Conservation (phyloP, 140 eudicot genomes). For the Anethum foeniculum region DNA sequence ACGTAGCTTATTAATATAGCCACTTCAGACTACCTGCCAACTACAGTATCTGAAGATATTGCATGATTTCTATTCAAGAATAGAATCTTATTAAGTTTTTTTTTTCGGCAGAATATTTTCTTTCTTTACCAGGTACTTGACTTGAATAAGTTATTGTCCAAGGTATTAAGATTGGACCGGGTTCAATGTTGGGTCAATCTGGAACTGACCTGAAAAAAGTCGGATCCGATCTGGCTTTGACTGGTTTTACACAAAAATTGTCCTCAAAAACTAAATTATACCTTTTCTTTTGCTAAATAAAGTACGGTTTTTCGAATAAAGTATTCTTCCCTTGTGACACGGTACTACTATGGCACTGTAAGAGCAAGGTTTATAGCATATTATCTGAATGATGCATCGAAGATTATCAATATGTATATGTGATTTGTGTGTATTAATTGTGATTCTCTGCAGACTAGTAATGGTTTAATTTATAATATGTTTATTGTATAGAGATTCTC, state of each 20-base stretch:
- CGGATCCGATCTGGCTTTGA: neutral
- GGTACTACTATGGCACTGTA: too few species aligned
- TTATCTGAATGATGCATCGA: neutral
- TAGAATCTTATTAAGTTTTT: neutral
- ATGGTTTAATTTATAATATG: too few species aligned
- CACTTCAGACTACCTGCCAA: neutral
- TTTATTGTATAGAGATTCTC: too few species aligned
- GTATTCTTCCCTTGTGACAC: too few species aligned
- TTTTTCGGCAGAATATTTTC: neutral
- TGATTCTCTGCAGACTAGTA: too few species aligned
- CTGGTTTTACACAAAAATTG: neutral
- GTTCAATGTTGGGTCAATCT: neutral
- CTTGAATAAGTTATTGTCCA: neutral
- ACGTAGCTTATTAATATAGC: neutral
- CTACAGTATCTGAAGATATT: neutral
- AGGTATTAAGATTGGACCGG: neutral
- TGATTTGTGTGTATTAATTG: too few species aligned
- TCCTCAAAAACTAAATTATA: neutral
- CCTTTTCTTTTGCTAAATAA: too few species aligned
- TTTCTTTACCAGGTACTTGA: neutral
- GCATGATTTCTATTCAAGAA: neutral
- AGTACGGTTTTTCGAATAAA: too few species aligned
- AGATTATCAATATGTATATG: too few species aligned
- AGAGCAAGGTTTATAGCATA: neutral
- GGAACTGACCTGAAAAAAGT: neutral